These are phyloP conservation scores for Chaetomium strumarium DNA, from an alignment of 2,329 filamentous ascomycete species.

Conservation along the genomic window DNA sequence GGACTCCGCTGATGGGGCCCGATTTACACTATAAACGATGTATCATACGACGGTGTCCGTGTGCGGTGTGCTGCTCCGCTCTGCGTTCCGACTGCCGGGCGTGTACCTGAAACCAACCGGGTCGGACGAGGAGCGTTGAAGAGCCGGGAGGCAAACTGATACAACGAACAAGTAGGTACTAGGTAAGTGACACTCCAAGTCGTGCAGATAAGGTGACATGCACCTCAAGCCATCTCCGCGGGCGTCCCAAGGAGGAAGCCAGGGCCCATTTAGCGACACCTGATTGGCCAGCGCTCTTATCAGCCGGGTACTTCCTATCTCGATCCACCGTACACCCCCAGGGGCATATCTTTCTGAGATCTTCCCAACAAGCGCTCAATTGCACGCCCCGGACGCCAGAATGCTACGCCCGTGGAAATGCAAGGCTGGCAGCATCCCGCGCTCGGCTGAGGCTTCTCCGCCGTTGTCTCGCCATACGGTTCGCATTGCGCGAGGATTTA, in stretches of 20 bases:
- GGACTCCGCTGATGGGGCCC: too few species aligned
- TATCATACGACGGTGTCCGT: too few species aligned
- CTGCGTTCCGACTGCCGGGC: too few species aligned
- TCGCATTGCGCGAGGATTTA: too few species aligned
- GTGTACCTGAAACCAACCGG: too few species aligned
- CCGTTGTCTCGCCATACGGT: neutral
- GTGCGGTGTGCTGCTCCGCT: too few species aligned
- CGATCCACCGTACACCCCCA: neutral
- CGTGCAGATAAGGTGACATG: constrained; percentile 7
- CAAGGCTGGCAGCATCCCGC: constrained; percentile 10
- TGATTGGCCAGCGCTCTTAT: constrained; percentile 18
- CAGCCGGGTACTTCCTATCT: constrained; percentile 8
- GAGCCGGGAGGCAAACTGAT: too few species aligned
- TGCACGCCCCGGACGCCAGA: neutral
- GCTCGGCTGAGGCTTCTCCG: constrained; percentile 5
- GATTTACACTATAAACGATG: too few species aligned
- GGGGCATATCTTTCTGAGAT: neutral
- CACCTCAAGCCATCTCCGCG: constrained; percentile 16
- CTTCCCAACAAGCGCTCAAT: neutral
- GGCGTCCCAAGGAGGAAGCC: constrained; percentile 15
- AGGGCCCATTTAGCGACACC: constrained; percentile 5
- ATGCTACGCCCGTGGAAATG: constrained; percentile 9
- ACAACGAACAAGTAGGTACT: too few species aligned
- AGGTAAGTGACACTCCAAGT: too few species aligned
- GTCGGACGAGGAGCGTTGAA: too few species aligned